Base-by-base conservation (phyloP, 2,329 filamentous ascomycete species). In the Curvularia eragrostidis region DNA sequence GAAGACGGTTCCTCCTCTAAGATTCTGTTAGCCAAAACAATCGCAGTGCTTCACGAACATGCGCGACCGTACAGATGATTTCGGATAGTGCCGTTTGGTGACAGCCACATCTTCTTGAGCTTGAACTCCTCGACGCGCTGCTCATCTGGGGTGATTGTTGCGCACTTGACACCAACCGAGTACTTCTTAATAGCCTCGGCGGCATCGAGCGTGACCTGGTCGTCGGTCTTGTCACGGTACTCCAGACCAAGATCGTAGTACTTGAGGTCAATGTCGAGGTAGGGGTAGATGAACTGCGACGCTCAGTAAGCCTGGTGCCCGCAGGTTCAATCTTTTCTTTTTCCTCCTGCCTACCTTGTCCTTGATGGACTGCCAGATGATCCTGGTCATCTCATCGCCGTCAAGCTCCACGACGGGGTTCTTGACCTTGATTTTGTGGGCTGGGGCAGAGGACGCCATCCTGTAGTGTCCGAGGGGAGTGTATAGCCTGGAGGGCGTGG, bases 291-390 rank as follows among this genome's bases (percentile, higher is more conserved):
- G 84, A 97, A 94, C 86, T 84, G 53, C 13, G 5, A n/a, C 18
- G 12, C 43, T 65, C 36, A 65, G 58, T 42, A 24, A 42, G 39
- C 23, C 21, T 42, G 21, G 21, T 24, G 39, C 21, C 21, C 21
- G 39, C 59, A 48, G n/a, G 32, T 39, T 39, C 30, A 13, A n/a
- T 19, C 15, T 1, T 9, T 18, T n/a, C 43, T 12, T 10, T 39
- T n/a, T 7, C n/a, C 12, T 13, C 2, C 15, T 23, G 18, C 76
- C 65, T 76, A 85, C 83, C 76, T 96, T 97, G 83, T 98, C 91
- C 87, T 97, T 97, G 87, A 99, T 99, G 80, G 91, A 89, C 84
- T 97, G 85, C 95, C 95, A 99, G 84, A 99, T 99, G 79, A 99
- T 93, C 74, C 95, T 87, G 72, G 95, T 99, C 95, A 98, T 98